Evolutionary conservation across 164 flowering plant species (phyloP), one percentile per base, ranked within the genome.

Genomic region (Pachysandra terminalis): DNA sequence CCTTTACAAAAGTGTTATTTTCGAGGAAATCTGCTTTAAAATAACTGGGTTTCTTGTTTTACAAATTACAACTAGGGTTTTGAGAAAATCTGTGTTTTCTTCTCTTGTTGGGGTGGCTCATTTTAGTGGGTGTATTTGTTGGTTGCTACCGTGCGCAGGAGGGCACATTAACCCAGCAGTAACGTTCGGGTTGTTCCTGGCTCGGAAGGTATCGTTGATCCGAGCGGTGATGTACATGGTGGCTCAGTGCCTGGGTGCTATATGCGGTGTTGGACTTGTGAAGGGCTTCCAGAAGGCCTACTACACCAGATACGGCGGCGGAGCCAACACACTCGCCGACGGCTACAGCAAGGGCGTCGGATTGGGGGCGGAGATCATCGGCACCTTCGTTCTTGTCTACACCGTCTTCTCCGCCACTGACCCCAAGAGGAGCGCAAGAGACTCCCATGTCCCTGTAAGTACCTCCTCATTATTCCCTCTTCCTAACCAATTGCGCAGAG

Each of bases 371-470:
- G 90, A 86, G 77, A 84, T 85, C 55, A 81, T 85, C 52, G 89
- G 89, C 14, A 85, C 86, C 26, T 85, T 85, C 59, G 86, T 85
- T 17, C 86, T 85, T 21, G 88, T 85, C 72, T 81, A 85, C 79
- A 83, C 86, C 41, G 87, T 84, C 71, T 85, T 85, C 83, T 83
- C 89, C 24, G 89, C 89, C 68, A 85, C 89, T 16, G 87, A 86
- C 61, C 88, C 90, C 73, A 86, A 86, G 71, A 73, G 90, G 32
- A 86, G 59, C 58, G 88, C 90, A 9, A 69, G 90, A 45, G 90
- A 86, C 57, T 84, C 90, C 32, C 90, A 86, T 56, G 81, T 86
- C 56, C 90, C 90, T 2, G 90, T 86, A 77, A 61, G 85, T 63
- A 9, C 19, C 21, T 35, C 10, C 19, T 63, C 25, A 45, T 10